These are phyloP conservation scores for Dendrothele bispora DNA, from an alignment of 768 basidiomycete genomes.

Conservation along the genomic window DNA sequence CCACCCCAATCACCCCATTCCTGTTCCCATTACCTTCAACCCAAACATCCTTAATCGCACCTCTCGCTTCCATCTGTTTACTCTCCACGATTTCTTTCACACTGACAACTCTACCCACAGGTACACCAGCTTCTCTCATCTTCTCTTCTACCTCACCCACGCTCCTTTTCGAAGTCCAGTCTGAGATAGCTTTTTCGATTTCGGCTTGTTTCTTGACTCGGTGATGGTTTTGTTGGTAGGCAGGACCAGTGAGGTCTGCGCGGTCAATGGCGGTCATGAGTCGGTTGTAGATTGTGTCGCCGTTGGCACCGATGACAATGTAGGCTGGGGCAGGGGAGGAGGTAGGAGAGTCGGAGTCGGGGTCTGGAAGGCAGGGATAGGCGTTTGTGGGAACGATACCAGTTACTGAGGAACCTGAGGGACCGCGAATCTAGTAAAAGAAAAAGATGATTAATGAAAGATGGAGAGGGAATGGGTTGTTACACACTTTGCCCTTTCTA, in stretches of 20 bases:
- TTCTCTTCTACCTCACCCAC: slow-evolving; percentile 52
- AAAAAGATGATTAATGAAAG: background rate
- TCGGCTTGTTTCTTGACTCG: slow-evolving; percentile 63
- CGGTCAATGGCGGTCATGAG: slow-evolving; percentile 64
- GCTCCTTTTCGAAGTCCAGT: slow-evolving; percentile 52
- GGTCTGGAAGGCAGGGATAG: slow-evolving; percentile 60
- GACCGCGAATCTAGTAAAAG: slow-evolving; percentile 54
- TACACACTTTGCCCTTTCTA: slow-evolving; percentile 60
- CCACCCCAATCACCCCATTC: too few species aligned
- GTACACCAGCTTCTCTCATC: slow-evolving; percentile 55
- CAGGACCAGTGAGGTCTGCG: slow-evolving; percentile 55
- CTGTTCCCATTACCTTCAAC: slow-evolving; percentile 34
- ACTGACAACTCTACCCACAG: slow-evolving; percentile 61
- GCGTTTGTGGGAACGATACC: slow-evolving; percentile 78
- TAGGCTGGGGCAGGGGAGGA: slow-evolving; percentile 54
- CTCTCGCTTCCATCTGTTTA: slow-evolving; percentile 55
- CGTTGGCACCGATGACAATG: slow-evolving; percentile 73
- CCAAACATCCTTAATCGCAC: slow-evolving; percentile 59
- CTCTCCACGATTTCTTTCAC: slow-evolving; percentile 64
- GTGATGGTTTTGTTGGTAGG: slow-evolving; percentile 56
- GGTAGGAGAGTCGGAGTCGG: slow-evolving; percentile 33
- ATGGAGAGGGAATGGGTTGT: background rate
- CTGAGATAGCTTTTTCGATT: slow-evolving; percentile 63
- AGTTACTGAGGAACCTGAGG: slow-evolving; percentile 73
- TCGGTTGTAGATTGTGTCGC: slow-evolving; percentile 66